phyloP scores from a whole-genome alignment of 495 filamentous ascomycete species.

The Aspergillus olivimuriae region DNA sequence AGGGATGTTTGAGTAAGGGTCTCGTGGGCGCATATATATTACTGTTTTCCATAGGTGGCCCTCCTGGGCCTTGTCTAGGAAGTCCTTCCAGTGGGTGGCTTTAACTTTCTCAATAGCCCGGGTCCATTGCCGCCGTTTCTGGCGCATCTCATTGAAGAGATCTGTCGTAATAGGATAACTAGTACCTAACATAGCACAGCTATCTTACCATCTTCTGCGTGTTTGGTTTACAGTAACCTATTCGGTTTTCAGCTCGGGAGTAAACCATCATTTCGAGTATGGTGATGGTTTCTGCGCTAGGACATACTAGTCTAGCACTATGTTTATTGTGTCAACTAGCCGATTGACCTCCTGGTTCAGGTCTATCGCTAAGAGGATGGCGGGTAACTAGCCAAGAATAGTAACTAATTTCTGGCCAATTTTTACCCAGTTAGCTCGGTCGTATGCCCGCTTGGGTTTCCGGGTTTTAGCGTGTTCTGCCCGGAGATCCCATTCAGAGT shows the following conservation, averaged over 20 bases:
- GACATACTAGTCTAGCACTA: conserved; percentile 7
- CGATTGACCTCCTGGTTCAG: conserved; percentile 6
- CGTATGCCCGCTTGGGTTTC: conserved; percentile 16
- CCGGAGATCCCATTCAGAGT: conserved; percentile 18
- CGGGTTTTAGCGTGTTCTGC: conserved; percentile 1
- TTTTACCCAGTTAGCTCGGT: conserved; percentile 18
- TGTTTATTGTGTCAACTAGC: conserved; percentile 8
- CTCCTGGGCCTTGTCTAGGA: conserved; percentile 16
- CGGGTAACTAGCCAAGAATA: neutral
- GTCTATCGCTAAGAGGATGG: conserved; percentile 2
- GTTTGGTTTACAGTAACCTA: conserved; percentile 14
- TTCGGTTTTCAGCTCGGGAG: conserved; percentile 15
- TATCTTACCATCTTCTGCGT: conserved; percentile 14
- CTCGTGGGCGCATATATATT: conserved; percentile 22
- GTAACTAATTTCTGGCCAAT: conserved; percentile 10
- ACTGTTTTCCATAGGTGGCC: conserved; percentile 19
- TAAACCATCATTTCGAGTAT: conserved; percentile 23
- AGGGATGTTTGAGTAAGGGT: conserved; percentile 14
- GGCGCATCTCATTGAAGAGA: conserved; percentile 2
- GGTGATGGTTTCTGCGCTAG: conserved; percentile 8
- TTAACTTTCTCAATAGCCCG: conserved; percentile 15
- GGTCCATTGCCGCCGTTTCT: conserved; percentile 10
- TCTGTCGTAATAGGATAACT: neutral
- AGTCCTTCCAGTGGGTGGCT: conserved; percentile 13
- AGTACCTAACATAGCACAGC: conserved; percentile 2